Evolutionary conservation across 1,284 basidiomycete genomes (phyloP).

Genomic region (Puccinia polysora): DNA sequence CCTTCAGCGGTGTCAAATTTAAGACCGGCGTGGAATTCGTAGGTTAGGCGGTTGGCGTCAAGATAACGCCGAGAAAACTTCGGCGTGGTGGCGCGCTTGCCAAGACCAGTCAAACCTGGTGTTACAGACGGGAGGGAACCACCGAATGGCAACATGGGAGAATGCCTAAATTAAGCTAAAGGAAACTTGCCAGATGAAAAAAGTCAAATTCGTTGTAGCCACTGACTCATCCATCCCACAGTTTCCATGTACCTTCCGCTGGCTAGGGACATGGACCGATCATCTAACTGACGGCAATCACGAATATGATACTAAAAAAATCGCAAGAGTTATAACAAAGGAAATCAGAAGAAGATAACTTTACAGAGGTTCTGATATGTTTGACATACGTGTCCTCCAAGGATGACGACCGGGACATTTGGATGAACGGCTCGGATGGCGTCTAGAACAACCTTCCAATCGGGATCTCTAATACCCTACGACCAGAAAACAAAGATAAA

Average conservation of each 20-base stretch:
- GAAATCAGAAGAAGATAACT: background rate
- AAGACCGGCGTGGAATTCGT: conserved; percentile 57
- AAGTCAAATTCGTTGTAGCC: no score
- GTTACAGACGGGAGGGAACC: conserved; percentile 35
- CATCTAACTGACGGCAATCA: conserved; percentile 66
- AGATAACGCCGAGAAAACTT: conserved; percentile 67
- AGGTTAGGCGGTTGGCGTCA: conserved; percentile 68
- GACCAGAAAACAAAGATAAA: no score
- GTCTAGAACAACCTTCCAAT: conserved; percentile 68
- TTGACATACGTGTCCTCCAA: conserved; percentile 60
- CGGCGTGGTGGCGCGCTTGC: conserved; percentile 53
- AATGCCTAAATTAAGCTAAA: background rate
- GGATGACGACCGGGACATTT: conserved; percentile 68
- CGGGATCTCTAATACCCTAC: conserved; percentile 50
- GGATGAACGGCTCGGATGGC: conserved; percentile 71
- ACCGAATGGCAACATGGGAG: no score
- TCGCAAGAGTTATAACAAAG: background rate
- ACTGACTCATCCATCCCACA: conserved; percentile 59
- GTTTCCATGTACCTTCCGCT: conserved; percentile 85
- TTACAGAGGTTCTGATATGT: background rate
- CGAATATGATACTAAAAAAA: conserved; percentile 64
- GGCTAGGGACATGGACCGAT: conserved; percentile 66
- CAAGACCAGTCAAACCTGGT: conserved; percentile 41
- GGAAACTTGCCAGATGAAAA: background rate
- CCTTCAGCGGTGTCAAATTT: conserved; percentile 47